phyloP scores from a whole-genome alignment of 768 basidiomycete genomes.

The Agaricus blazei region DNA sequence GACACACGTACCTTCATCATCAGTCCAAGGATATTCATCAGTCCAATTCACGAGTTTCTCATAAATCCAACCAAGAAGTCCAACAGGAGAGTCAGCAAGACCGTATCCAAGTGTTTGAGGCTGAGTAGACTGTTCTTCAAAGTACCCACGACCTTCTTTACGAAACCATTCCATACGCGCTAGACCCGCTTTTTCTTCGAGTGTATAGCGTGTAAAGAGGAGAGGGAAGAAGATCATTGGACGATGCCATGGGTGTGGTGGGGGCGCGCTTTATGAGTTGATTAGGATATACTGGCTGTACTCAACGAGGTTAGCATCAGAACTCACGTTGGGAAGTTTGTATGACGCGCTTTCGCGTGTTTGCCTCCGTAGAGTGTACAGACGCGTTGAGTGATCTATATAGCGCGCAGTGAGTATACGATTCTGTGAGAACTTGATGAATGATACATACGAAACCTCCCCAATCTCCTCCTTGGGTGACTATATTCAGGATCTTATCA shows the following conservation, averaged over 20 bases:
- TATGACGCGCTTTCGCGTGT: conserved; percentile 48
- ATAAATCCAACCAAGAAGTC: conserved; percentile 48
- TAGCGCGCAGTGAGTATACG: background rate
- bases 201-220: conserved; percentile 22
- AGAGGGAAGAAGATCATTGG: conserved; percentile 22
- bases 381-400: conserved; percentile 23
- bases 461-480: conserved; percentile 26
- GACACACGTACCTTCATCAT: conserved; percentile 39
- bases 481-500: conserved; percentile 12
- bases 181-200: conserved; percentile 28
- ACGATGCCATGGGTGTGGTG: conserved; percentile 17
- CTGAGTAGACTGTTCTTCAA: conserved; percentile 34
- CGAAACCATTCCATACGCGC: conserved; percentile 24
- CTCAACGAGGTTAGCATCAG: background rate
- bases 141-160: conserved; percentile 31
- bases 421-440: background rate
- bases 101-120: conserved; percentile 52
- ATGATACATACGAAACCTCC: conserved; percentile 9
- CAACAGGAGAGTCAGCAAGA: conserved; percentile 53
- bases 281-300: background rate
- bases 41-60: conserved; percentile 43
- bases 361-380: conserved; percentile 24
- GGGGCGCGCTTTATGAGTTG: conserved; percentile 6
- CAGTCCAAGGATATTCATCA: conserved; percentile 48
- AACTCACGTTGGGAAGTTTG: conserved; percentile 39